Evolutionary conservation across 176 grass and related monocot genomes (phyloP).

Genomic region (Olyra latifolia): DNA sequence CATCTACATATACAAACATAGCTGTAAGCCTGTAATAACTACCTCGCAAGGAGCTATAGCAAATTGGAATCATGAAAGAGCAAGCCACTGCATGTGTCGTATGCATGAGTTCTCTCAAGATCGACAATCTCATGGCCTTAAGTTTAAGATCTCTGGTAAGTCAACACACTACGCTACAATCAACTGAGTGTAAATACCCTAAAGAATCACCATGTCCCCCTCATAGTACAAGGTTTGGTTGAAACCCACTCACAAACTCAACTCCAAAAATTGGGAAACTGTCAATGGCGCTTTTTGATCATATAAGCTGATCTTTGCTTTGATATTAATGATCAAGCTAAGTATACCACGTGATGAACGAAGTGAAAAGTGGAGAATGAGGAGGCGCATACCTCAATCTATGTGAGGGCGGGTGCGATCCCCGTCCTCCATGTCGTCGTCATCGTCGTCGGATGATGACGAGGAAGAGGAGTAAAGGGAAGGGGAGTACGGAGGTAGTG

Average conservation of each 20-base stretch:
- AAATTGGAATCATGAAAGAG: neutral
- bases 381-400: slow-evolving; percentile 39
- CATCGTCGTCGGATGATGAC: slow-evolving; percentile 23
- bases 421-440: neutral
- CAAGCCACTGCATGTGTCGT: neutral
- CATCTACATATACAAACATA: neutral
- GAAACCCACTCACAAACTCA: neutral
- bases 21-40: neutral
- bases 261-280: neutral
- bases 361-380: neutral
- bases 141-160: neutral
- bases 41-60: neutral
- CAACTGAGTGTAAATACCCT: neutral
- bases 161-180: neutral
- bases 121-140: neutral
- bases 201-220: neutral
- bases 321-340: neutral
- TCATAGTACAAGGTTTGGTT: neutral
- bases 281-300: neutral
- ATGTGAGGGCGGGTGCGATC: slow-evolving; percentile 15
- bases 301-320: neutral
- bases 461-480: slow-evolving; percentile 19
- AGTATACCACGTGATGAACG: neutral
- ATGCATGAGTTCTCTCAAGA: slow-evolving; percentile 8
- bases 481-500: slow-evolving; percentile 1